phyloP scores from a whole-genome alignment of 2,329 filamentous ascomycete species.

The Phaeomoniella chlamydospora region DNA sequence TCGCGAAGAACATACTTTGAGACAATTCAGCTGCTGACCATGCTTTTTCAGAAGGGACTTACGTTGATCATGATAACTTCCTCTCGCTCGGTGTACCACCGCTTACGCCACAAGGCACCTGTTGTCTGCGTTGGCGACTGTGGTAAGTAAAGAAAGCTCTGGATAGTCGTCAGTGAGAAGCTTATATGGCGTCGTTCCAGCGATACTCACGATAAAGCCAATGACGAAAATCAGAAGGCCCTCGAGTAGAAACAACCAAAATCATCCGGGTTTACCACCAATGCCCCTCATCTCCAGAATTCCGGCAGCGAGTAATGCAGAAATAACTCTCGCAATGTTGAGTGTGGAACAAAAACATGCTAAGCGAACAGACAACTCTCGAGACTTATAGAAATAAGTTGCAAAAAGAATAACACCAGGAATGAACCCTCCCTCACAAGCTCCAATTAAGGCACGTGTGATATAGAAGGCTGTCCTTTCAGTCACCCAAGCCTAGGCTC shows the following conservation, averaged over 20 bases:
- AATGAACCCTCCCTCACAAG: slow-evolving; percentile 21
- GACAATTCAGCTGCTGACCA: not conserved
- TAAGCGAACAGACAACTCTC: slow-evolving; percentile 25
- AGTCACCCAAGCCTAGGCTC: slow-evolving; percentile 19
- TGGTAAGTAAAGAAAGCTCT: slow-evolving; percentile 16
- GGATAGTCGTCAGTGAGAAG: slow-evolving; percentile 17
- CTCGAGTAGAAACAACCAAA: slow-evolving; percentile 27
- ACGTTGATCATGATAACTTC: slow-evolving; percentile 16
- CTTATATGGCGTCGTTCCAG: slow-evolving; percentile 3
- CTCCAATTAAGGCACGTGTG: slow-evolving; percentile 23
- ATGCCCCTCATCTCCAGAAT: slow-evolving; percentile 27
- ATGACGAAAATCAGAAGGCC: slow-evolving; percentile 27
- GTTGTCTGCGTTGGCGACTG: slow-evolving; percentile 15
- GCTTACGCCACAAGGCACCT: slow-evolving; percentile 9
- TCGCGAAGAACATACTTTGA: slow-evolving; percentile 33
- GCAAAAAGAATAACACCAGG: slow-evolving; percentile 24
- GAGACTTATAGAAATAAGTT: slow-evolving; percentile 26
- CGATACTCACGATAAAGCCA: slow-evolving; percentile 17
- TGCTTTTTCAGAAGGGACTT: not conserved
- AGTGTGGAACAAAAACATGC: slow-evolving; percentile 28
- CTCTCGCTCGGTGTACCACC: slow-evolving; percentile 15
- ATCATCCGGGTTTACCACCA: slow-evolving; percentile 26
- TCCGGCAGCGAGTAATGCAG: slow-evolving; percentile 22
- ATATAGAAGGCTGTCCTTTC: slow-evolving; percentile 20
- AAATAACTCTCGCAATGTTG: slow-evolving; percentile 19